Base-by-base conservation (phyloP, 169 alveolate genomes). In the Cryptosporidium ubiquitum region DNA sequence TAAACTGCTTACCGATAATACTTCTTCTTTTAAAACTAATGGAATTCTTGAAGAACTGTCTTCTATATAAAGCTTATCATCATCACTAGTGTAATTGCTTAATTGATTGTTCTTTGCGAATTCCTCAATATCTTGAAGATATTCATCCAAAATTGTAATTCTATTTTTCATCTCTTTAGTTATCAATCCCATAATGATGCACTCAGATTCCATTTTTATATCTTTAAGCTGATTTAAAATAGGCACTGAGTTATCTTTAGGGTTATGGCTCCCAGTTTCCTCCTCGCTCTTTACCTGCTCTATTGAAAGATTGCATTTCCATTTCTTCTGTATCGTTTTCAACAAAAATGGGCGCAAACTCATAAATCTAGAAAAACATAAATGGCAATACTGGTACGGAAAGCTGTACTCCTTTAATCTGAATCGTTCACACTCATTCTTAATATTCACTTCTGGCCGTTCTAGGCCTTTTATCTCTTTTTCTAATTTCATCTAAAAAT, bases 381-480 rank as follows among this genome's bases (percentile, higher is more conserved):
- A 47, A 26, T 79, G 89, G 23, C 89, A 58, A 20, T 79, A 79
- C 26, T 79, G 89, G 66, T 79, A 44, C 16, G 66, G 68, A 33
- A 79, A 79, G 68, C 52, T 57, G 49, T 60, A 79, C 14, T 79
- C 64, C 23, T 42, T 61, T 16, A 58, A 6, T n/a, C 52, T 79
- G n/a, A 79, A 79, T n/a, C 75, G 37, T 10, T 61, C 89, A 79
- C 89, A 79, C 79, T 64, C 89, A 79, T 79, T 66, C 40, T 23
- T 66, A 26, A 61, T 14, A 14, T 39, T 26, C 29, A 79, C 64
- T 26, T 61, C 51, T 23, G 73, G 79, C 20, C 89, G 29, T 26
- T 2, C 5, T 35, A 55, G 35, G 29, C 37, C 12, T 18, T 55
- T 26, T 20, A n/a, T 35, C 35, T 26, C 35, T 10, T 55, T 55